Conservation (phyloP, 2,329 filamentous ascomycete genomes). For the Fusarium chuoi region DNA sequence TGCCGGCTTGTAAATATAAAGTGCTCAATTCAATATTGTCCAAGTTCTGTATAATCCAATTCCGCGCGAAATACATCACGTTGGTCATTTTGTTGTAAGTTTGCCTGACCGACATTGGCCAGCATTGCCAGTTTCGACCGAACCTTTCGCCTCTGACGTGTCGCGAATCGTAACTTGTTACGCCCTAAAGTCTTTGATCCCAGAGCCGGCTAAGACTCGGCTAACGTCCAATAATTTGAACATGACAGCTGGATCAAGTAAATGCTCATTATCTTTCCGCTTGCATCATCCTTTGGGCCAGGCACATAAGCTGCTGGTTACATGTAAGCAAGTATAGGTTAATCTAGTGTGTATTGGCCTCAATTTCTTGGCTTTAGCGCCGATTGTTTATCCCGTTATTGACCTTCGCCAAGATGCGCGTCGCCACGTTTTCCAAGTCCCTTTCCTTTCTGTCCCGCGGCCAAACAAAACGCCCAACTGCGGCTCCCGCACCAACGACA, state of each 20-base stretch:
- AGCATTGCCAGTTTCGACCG: no score
- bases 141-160: neutral
- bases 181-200: neutral
- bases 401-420: neutral
- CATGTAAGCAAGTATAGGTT: no score
- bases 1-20: neutral
- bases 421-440: neutral
- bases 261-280: neutral
- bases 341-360: no score
- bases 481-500: neutral
- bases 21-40: no score
- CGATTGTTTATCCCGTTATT: neutral
- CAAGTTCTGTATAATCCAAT: neutral
- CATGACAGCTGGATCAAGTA: neutral
- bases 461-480: neutral
- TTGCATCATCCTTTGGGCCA: neutral
- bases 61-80: neutral
- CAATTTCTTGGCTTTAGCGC: neutral
- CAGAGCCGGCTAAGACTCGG: neutral
- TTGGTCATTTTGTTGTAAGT: no score
- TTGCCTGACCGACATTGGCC: no score
- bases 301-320: neutral
- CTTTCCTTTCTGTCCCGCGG: rapidly evolving
- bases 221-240: neutral
- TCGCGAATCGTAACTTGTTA: neutral